Percentiles rank a stretch among this genome's conserved stretches.
Conservation (phyloP, 495 filamentous ascomycete species). For the Clavariopsis aquatica region DNA sequence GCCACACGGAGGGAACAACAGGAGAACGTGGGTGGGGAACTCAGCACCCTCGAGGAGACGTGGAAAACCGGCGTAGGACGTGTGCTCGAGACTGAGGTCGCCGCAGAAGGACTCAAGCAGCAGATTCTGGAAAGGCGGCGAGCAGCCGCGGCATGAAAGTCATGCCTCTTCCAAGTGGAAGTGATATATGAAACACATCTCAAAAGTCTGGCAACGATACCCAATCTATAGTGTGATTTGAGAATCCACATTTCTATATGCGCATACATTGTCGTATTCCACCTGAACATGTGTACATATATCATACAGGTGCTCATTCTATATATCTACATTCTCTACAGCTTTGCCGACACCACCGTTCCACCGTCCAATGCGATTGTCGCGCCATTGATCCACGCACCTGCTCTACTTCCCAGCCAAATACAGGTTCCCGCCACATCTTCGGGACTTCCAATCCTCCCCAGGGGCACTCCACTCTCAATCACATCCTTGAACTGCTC, state of each 20-base stretch:
- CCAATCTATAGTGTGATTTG: too few species aligned
- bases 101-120: conserved; percentile 64
- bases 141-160: conserved; percentile 36
- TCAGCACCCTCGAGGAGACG: conserved; percentile 66
- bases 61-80: conserved; percentile 53
- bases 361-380: conserved; percentile 76
- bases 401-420: conserved; percentile 70
- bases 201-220: too few species aligned
- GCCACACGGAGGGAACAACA: conserved; percentile 69
- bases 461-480: conserved; percentile 64
- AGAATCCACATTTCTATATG: not conserved
- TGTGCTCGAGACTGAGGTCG: conserved; percentile 69
- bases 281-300: too few species aligned
- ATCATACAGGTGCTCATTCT: too few species aligned
- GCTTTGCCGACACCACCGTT: conserved; percentile 54
- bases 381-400: conserved; percentile 74
- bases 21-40: conserved; percentile 66
- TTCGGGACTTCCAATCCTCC: conserved; percentile 66
- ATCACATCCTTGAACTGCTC: conserved; percentile 63
- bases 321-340: conserved; percentile 47
- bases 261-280: too few species aligned
- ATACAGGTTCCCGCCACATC: conserved; percentile 78
- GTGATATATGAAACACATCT: conserved; percentile 9
- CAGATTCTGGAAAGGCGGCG: conserved; percentile 62
- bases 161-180: not conserved